Evolutionary conservation across 1,284 basidiomycete genomes (phyloP).

Genomic region (Tremellales sp.): DNA sequence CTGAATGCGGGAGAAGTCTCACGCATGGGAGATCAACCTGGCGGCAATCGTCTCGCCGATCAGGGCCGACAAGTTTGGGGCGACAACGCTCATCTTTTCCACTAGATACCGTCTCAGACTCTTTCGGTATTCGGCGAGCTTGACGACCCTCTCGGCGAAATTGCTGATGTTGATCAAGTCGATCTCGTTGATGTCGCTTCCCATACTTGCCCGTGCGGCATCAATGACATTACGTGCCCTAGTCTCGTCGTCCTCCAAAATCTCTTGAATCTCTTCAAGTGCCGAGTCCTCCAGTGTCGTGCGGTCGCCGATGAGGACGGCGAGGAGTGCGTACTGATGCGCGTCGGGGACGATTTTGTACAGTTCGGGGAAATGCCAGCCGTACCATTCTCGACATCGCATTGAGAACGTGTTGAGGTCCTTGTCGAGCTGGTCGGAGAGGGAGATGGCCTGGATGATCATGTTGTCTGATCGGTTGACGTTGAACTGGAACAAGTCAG

Average conservation of each 20-base stretch:
- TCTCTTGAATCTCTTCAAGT: conserved; percentile 72
- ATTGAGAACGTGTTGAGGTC: conserved; percentile 99
- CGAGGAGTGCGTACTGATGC: conserved; percentile 85
- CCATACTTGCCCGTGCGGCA: conserved; percentile 92
- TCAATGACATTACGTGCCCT: conserved; percentile 92
- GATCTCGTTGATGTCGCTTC: conserved; percentile 83
- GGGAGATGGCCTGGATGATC: conserved; percentile 99
- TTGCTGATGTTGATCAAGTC: conserved; percentile 95
- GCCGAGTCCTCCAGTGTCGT: conserved; percentile 57
- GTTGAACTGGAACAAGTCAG: conserved; percentile 68
- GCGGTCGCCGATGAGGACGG: conserved; percentile 88
- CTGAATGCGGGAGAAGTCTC: conserved; percentile 5
- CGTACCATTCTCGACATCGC: conserved; percentile 99
- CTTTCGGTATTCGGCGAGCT: conserved; percentile 90
- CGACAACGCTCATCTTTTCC: conserved; percentile 98
- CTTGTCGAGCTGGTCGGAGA: conserved; percentile 98
- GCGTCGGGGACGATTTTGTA: conserved; percentile 92
- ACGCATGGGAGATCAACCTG: conserved; percentile 88
- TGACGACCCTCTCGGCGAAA: conserved; percentile 87
- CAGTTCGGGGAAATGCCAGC: conserved; percentile 99
- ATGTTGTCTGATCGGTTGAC: conserved; percentile 99
- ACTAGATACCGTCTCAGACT: conserved; percentile 82
- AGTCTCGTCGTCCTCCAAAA: conserved; percentile 82
- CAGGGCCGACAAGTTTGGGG: conserved; percentile 89
- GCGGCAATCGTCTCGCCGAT: conserved; percentile 95